Percentiles rank a stretch among this genome's conserved stretches.
Conservation (phyloP, 148 eudicot species). For the Cornus kousa region DNA sequence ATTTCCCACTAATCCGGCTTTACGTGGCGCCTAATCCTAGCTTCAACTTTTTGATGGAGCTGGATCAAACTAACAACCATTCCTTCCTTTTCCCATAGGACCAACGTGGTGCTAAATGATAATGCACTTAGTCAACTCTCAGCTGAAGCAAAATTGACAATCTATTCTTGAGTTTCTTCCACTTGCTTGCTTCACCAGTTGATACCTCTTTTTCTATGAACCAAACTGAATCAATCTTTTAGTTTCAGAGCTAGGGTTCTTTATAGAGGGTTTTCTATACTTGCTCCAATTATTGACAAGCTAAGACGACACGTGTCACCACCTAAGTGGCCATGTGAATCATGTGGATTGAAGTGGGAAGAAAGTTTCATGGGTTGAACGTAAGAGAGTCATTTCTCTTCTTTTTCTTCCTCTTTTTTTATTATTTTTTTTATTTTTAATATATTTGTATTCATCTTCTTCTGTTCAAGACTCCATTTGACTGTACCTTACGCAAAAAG, state of each 20-base stretch:
- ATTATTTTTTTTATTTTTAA: background rate
- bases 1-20: constrained; percentile 17
- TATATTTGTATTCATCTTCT: background rate
- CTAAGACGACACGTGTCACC: background rate
- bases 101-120: background rate
- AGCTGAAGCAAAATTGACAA: background rate
- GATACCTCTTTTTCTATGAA: no score
- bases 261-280: no score
- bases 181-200: no score
- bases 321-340: background rate
- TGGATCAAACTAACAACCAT: background rate
- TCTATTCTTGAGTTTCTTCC: no score
- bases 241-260: no score
- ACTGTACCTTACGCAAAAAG: background rate
- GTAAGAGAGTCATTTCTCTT: background rate
- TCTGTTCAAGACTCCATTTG: background rate
- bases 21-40: background rate
- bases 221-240: no score
- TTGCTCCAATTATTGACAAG: background rate
- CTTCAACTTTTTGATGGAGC: background rate
- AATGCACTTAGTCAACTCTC: background rate
- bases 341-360: background rate
- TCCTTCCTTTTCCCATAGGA: background rate
- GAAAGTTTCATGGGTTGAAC: background rate
- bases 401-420: background rate